Evolutionary conservation across 139 green algal genomes (phyloP), one percentile per base, ranked within the genome.

Genomic region (Dunaliella primolecta): DNA sequence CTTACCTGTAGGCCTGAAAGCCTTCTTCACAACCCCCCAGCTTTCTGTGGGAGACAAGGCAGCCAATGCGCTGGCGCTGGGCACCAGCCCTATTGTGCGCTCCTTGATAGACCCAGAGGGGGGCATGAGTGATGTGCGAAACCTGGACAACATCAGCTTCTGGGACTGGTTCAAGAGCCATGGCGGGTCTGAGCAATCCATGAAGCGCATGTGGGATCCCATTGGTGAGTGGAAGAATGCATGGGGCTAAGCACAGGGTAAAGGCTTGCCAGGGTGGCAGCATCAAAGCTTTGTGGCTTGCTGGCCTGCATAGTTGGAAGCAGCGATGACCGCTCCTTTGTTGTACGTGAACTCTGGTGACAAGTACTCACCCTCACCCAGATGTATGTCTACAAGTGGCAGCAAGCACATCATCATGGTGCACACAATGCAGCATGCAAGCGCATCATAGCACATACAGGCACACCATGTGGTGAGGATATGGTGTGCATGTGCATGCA

Each of bases 161-260:
- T 88, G 91, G n/a, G 91, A 98, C 86, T 98, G 96, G 96, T 99
- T 99, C 90, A 94, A 91, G 79, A 92, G 88, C 78, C 91, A 98
- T 87, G 93, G 96, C 35, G 96, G 96, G 55, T 93, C 79, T 79
- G 88, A 94, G 37, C 87, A 86, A 21, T 96, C 93, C 85, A 98
- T 99, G 81, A 93, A 97, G 83, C 92, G 95, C 71, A 99, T 99
- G 96, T 99, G 96, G 95, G 95, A 99, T 89, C 96, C 96, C 36
- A 98, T 99, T 64, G 95, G 93, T 96, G 84, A 87, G 89, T 21
- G n/a, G n/a, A n/a, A n/a, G n/a, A n/a, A 0, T 78, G 78, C 78
- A 81, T 80, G 74, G 24, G n/a, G n/a, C n/a, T n/a, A n/a, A n/a
- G n/a, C n/a, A n/a, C n/a, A n/a, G n/a, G n/a, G n/a, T n/a, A n/a